Base-by-base conservation (phyloP, 129 eudicot genomes). In the Escallonia rubra region DNA sequence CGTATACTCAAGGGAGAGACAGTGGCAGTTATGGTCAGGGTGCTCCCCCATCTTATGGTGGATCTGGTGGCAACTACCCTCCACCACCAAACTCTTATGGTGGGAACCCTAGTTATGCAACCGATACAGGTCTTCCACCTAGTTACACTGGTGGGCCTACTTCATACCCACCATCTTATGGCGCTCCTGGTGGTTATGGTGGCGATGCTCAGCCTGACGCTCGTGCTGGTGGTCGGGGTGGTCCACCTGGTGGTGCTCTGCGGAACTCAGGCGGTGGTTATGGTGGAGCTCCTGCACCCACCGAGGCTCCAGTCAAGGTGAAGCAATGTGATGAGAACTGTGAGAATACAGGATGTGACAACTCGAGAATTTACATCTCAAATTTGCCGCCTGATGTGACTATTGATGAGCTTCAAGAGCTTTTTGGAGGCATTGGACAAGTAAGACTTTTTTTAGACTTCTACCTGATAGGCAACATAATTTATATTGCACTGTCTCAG, bases 271-370 rank as follows among this genome's bases (percentile, higher is more conserved):
- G 77, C 43, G 85, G 87, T 62, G 81, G 65, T 59, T 79, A 72
- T 76, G 96, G 91, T 55, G 81, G 74, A 72, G 72, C 91, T 74
- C 78, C 89, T 72, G 72, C 89, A 74, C 78, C 89, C 44, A 74
- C 72, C 9, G 97, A 80, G 74, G 76, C 87, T 63, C 78, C 86
- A 39, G 81, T 55, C 23, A 87, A 83, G 67, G 97, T 94, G 50
- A 94, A 94, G 66, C 99, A 94, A 54, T 94, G 97, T 78, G 99
- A 94, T 79, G 99, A 89, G 59, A 94, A 73, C 4, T 94, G 99
- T 81, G 99, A 85, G 46, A 93, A 85, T 39, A 63, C 88, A 41
- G 34, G 34, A 23, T 94, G 99, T 76, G 94, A 87, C 71, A 94
- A 94, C 65, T 71, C 99, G 8, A 78, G 99, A 48, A 94, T 94